These are phyloP conservation scores for Rhizopus stolonifer DNA, from an alignment of 371 early-diverging fungal genomes.

Conservation along the genomic window DNA sequence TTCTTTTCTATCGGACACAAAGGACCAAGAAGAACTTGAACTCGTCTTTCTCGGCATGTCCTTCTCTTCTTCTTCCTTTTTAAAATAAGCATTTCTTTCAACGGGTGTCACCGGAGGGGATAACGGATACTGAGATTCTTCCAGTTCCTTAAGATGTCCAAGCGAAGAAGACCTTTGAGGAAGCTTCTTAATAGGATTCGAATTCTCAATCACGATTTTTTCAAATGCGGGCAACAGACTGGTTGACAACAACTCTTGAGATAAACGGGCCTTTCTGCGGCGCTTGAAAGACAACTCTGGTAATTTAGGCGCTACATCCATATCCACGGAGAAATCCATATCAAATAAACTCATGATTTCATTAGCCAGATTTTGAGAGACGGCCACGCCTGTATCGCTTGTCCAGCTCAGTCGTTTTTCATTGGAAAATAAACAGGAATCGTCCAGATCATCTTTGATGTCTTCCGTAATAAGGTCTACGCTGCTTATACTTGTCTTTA, in stretches of 20 bases:
- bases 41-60: slow-evolving; percentile 25
- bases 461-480: slow-evolving; percentile 7
- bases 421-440: neutral
- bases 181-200: slow-evolving; percentile 23
- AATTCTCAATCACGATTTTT: slow-evolving; percentile 25
- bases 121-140: slow-evolving; percentile 2
- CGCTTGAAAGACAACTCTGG: slow-evolving; percentile 37
- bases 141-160: slow-evolving; percentile 14
- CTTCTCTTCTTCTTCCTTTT: neutral
- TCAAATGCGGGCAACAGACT: slow-evolving; percentile 26
- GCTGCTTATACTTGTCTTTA: slow-evolving; percentile 21
- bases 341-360: slow-evolving; percentile 54
- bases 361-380: slow-evolving; percentile 40
- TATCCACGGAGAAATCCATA: slow-evolving; percentile 53
- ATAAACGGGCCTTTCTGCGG: slow-evolving; percentile 11
- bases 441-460: slow-evolving; percentile 16
- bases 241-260: slow-evolving; percentile 25
- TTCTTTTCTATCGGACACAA: slow-evolving; percentile 11
- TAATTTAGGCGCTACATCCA: slow-evolving; percentile 39
- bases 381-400: slow-evolving; percentile 37
- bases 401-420: slow-evolving; percentile 42
- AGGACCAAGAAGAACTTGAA: slow-evolving; percentile 39
- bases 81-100: slow-evolving; percentile 18
- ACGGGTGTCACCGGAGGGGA: slow-evolving; percentile 8
- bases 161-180: slow-evolving; percentile 32